phyloP scores from a whole-genome alignment of 768 basidiomycete genomes.

The Boletus tomentosulus region DNA sequence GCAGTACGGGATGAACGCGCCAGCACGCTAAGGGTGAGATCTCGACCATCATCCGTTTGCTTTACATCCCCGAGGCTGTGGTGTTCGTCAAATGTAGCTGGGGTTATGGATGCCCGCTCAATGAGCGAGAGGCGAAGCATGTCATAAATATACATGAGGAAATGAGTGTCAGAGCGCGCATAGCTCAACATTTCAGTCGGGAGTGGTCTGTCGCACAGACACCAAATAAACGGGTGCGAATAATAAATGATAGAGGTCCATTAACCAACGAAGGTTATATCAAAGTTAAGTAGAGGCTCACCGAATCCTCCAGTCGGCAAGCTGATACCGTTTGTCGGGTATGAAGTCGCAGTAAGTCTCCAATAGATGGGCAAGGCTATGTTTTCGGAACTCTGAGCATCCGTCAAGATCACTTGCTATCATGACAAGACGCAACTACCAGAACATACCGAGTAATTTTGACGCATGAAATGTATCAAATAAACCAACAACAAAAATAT shows the following conservation, averaged over 20 bases:
- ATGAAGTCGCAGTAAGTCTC: conserved; percentile 86
- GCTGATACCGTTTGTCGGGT: conserved; percentile 93
- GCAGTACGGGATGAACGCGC: conserved; percentile 72
- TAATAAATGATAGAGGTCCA: not conserved
- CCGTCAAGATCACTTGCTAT: not conserved
- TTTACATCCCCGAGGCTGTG: not conserved
- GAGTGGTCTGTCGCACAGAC: conserved; percentile 50
- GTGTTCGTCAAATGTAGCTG: conserved; percentile 17
- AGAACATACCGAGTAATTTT: conserved; percentile 60
- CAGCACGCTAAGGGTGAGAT: conserved; percentile 61
- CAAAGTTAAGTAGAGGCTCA: conserved; percentile 26
- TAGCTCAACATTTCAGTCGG: conserved; percentile 87
- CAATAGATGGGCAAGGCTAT: conserved; percentile 80
- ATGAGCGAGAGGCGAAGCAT: conserved; percentile 82
- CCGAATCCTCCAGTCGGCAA: conserved; percentile 97
- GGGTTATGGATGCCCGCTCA: conserved; percentile 48
- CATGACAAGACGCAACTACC: not conserved
- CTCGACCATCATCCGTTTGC: conserved; percentile 26
- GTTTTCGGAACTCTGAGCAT: conserved; percentile 67
- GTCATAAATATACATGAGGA: conserved; percentile 89
- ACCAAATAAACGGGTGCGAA: not conserved
- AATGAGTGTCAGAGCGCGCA: conserved; percentile 96
- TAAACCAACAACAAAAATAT: conserved; percentile 89
- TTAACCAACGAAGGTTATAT: not conserved
- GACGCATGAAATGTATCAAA: conserved; percentile 98